Percentiles rank a stretch among this genome's conserved stretches.
phyloP scores from a whole-genome alignment of 441 rosid species.

The Aquilaria agallochum region DNA sequence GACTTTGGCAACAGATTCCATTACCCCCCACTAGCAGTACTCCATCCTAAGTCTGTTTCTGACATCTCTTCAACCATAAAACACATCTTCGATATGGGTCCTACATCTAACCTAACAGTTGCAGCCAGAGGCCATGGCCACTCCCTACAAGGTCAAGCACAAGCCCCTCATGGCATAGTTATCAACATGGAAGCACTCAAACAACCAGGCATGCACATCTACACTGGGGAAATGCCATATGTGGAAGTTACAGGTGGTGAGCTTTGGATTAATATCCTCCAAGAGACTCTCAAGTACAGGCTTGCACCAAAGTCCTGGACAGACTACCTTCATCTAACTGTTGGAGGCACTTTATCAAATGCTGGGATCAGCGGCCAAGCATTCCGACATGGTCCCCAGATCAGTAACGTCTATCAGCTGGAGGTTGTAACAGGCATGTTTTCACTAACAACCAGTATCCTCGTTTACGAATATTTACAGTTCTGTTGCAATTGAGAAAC shows the following conservation, averaged over 20 bases:
- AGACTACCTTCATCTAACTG: conserved; percentile 86
- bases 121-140: conserved; percentile 95
- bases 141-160: conserved; percentile 91
- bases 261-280: conserved; percentile 79
- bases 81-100: conserved; percentile 48
- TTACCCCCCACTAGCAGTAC: conserved; percentile 58
- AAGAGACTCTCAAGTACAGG: conserved; percentile 70
- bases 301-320: conserved; percentile 94
- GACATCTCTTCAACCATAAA: conserved; percentile 67
- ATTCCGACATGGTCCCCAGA: conserved; percentile 84
- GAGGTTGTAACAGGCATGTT: conserved; percentile 85
- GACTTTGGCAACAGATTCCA: conserved; percentile 80
- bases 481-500: not conserved
- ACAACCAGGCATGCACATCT: conserved; percentile 34
- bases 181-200: conserved; percentile 76
- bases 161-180: conserved; percentile 71
- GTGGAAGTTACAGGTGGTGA: conserved; percentile 92
- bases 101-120: conserved; percentile 55
- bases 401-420: conserved; percentile 69
- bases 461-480: too few relatives aligned
- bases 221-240: conserved; percentile 42
- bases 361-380: conserved; percentile 97
- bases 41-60: conserved; percentile 72
- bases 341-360: conserved; percentile 90
- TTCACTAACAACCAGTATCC: conserved; percentile 11